phyloP scores from a whole-genome alignment of 768 basidiomycete species.

The Suillus americanus region DNA sequence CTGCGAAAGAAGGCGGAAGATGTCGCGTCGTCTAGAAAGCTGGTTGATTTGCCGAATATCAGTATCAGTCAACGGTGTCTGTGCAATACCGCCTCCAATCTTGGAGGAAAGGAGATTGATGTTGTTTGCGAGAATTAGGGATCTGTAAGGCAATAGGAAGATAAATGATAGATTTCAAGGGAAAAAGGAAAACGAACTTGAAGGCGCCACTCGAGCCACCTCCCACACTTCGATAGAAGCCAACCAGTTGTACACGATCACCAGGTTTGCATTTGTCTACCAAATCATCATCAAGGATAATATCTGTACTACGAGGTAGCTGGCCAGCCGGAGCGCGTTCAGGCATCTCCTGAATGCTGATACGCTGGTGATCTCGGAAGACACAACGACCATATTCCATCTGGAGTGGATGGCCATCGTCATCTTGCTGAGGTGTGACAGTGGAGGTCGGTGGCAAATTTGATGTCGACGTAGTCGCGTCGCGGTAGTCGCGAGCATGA shows the following conservation, averaged over 20 bases:
- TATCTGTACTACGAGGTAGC: slow-evolving; percentile 92
- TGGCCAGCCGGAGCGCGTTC: slow-evolving; percentile 98
- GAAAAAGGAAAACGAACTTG: slow-evolving; percentile 55
- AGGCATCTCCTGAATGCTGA: slow-evolving; percentile 99
- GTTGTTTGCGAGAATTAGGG: slow-evolving; percentile 91
- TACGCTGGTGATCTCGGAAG: slow-evolving; percentile 95
- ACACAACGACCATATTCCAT: slow-evolving; percentile 91
- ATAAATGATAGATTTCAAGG: slow-evolving; percentile 15
- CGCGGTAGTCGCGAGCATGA: slow-evolving; percentile 88
- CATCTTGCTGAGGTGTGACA: slow-evolving; percentile 88
- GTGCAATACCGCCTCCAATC: slow-evolving; percentile 92
- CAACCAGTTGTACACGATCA: slow-evolving; percentile 95
- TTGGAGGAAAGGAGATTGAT: slow-evolving; percentile 94
- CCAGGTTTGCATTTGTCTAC: slow-evolving; percentile 98
- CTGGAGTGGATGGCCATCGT: slow-evolving; percentile 81
- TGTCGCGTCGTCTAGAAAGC: slow-evolving; percentile 81
- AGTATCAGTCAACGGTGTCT: slow-evolving; percentile 85
- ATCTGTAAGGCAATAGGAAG: slow-evolving; percentile 47
- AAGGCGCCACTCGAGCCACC: slow-evolving; percentile 91
- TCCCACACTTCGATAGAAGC: slow-evolving; percentile 91
- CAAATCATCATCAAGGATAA: slow-evolving; percentile 93
- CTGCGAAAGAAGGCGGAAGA: slow-evolving; percentile 86
- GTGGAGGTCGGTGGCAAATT: slow-evolving; percentile 84
- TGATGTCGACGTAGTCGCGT: slow-evolving; percentile 85
- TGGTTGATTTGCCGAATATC: slow-evolving; percentile 98